Conservation (phyloP, 768 basidiomycete genomes). For the Mrakia blollopis region DNA sequence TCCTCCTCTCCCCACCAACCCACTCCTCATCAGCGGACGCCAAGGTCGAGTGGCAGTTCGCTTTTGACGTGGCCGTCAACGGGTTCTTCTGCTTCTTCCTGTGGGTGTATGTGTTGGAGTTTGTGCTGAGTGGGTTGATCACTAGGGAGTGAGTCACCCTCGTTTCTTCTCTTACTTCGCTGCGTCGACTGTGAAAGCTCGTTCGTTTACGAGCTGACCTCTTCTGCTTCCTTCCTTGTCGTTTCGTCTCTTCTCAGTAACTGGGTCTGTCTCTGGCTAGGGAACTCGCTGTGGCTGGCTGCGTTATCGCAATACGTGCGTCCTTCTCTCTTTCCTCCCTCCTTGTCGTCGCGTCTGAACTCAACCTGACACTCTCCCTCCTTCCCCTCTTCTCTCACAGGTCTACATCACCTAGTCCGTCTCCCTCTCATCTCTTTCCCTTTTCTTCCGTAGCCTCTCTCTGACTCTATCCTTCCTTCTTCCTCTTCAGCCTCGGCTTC, state of each 20-base stretch:
- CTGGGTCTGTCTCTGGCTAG: slow-evolving; percentile 33
- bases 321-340: neutral
- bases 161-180: neutral
- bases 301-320: slow-evolving; percentile 30
- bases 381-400: slow-evolving; percentile 62
- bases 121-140: slow-evolving; percentile 77
- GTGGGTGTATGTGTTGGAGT: slow-evolving; percentile 79
- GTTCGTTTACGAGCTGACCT: neutral
- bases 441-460: neutral
- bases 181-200: neutral
- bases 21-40: slow-evolving; percentile 59
- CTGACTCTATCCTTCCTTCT: neutral
- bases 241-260: neutral
- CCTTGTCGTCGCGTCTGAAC: no score
- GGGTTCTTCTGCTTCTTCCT: slow-evolving; percentile 93
- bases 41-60: slow-evolving; percentile 84
- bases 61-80: slow-evolving; percentile 94
- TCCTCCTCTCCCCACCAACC: slow-evolving; percentile 65
- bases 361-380: neutral
- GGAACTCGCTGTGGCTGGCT: slow-evolving; percentile 31
- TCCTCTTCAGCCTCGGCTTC: slow-evolving; percentile 33
- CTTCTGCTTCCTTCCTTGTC: neutral
- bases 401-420: slow-evolving; percentile 87
- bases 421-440: slow-evolving; percentile 25
- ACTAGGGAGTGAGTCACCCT: slow-evolving; percentile 52